Evolutionary conservation across 2,329 filamentous ascomycete genomes (phyloP), one percentile per base, ranked within the genome.

Genomic region (Verticillium longisporum): DNA sequence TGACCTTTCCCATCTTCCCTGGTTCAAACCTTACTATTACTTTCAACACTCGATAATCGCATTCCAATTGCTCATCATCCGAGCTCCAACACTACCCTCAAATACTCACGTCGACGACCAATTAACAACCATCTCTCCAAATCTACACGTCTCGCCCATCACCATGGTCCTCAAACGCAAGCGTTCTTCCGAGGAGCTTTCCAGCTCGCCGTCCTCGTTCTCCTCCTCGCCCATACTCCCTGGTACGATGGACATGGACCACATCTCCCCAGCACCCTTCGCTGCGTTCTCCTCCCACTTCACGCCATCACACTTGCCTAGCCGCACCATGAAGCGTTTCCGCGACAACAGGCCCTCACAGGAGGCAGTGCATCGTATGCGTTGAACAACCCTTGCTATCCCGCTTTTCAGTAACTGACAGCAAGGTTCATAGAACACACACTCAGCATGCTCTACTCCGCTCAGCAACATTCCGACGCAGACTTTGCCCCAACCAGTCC

Each of bases 111-210:
- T 9, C 45, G 53, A 31, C 18, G 32, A 26, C 41, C 36, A 54
- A n/a, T 14, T 14, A 18, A 58, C 37, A 32, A 14, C 37, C 14
- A 36, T 1, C 14, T 33, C 13, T 15, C 26, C 26, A 26, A 58
- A 33, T 50, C 56, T n/a, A 58, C 26, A 33, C 18, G 21, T 13
- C 26, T 21, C 56, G 11, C 37, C 32, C 41, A 59, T n/a, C 56
- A 67, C 66, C 64, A 85, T 84, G 82, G 71, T 79, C 32, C 74
- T 86, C 69, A 88, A 88, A 71, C 84, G 86, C 73, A 88, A 88
- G 77, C 81, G 84, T 54, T 88, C 85, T 66, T 78, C 81, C 60
- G 83, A 83, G 26, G 83, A 86, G 69, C 75, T 86, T 62, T 81
- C 79, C 57, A 74, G 77, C 38, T 77, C 77, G 38, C 78, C 77